phyloP scores from a whole-genome alignment of 163 green algal species.

The Coccomyxa subellipsoidea region DNA sequence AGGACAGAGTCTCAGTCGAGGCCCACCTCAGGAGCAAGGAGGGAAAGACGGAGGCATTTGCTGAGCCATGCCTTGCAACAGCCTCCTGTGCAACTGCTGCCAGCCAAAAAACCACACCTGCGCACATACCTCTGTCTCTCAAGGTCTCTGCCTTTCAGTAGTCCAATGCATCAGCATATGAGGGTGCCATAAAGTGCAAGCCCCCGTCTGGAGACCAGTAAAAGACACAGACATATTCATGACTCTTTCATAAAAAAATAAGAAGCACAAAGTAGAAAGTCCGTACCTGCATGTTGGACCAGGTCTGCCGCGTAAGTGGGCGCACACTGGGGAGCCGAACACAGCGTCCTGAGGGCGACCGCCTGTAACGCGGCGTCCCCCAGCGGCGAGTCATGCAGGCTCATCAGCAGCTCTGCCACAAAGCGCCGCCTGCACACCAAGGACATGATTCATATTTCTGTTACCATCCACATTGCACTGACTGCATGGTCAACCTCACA shows the following conservation, averaged over 20 bases:
- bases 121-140: neutral
- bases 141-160: too few species aligned
- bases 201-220: too few species aligned
- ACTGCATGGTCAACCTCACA: too few species aligned
- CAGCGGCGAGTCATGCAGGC: slow-evolving; percentile 17
- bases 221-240: too few species aligned
- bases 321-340: neutral
- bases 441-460: neutral
- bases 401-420: slow-evolving; percentile 22
- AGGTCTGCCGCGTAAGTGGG: neutral
- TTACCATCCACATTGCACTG: too few species aligned
- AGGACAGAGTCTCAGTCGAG: too few species aligned
- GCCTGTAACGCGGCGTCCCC: neutral
- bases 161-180: too few species aligned
- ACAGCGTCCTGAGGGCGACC: neutral
- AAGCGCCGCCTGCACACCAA: slow-evolving; percentile 5
- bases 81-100: neutral
- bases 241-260: neutral
- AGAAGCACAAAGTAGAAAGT: neutral
- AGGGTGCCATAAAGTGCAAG: too few species aligned
- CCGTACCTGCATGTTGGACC: neutral
- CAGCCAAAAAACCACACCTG: neutral
- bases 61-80: neutral
- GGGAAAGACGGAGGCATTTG: neutral
- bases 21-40: neutral